These are phyloP conservation scores for Trichoderma cornu-damae DNA, from an alignment of 2,329 filamentous ascomycete species.

Conservation along the genomic window DNA sequence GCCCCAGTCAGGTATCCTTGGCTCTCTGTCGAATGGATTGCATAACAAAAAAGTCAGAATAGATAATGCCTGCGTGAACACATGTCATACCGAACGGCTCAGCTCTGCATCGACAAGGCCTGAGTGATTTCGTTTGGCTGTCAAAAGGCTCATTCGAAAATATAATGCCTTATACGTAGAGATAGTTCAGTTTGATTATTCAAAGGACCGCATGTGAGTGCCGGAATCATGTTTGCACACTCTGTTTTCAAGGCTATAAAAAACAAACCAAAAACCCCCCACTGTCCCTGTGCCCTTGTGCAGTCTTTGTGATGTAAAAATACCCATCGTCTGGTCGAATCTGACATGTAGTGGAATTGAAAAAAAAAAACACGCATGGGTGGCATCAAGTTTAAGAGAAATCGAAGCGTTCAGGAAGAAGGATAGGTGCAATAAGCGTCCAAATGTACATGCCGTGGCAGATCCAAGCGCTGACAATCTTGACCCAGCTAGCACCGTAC, in stretches of 20 bases:
- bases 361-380: neutral
- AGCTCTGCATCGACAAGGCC: neutral
- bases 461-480: constrained; percentile 96
- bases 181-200: neutral
- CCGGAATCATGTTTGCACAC: neutral
- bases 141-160: too few relatives aligned
- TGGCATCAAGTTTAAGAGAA: constrained; percentile 32
- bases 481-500: constrained; percentile 98
- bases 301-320: neutral
- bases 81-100: neutral
- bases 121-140: neutral
- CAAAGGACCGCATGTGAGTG: neutral
- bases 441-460: constrained; percentile 93
- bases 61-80: neutral
- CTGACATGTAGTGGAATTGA: neutral
- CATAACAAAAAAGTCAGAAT: neutral
- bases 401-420: constrained; percentile 83
- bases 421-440: constrained; percentile 81
- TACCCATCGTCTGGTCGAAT: neutral
- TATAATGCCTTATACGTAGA: neutral
- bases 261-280: neutral
- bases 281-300: neutral
- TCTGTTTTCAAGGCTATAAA: neutral
- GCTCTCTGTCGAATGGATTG: too few relatives aligned
- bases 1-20: neutral